Percentiles rank a stretch among this genome's conserved stretches.
phyloP scores from a whole-genome alignment of 345 rosid species.

The Melaleuca alternifolia region DNA sequence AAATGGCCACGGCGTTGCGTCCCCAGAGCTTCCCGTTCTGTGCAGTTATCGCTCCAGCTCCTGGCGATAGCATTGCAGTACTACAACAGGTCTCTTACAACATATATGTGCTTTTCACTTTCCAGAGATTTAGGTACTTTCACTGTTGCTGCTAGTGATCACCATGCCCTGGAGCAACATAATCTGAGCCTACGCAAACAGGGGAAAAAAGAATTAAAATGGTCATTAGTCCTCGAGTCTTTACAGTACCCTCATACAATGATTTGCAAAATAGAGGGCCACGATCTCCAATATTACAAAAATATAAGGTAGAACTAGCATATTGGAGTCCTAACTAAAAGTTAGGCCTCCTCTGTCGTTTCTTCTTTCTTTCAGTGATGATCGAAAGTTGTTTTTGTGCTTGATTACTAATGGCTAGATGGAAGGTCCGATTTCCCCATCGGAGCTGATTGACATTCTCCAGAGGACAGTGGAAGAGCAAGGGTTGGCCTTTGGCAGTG shows the following conservation, averaged over 20 bases:
- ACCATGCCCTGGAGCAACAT: neutral
- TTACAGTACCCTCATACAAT: neutral
- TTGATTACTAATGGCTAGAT: constrained; percentile 14
- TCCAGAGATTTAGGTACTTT: neutral
- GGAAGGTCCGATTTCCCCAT: constrained; percentile 48
- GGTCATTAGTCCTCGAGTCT: neutral
- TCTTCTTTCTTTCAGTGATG: neutral
- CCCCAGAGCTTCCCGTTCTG: constrained; percentile 48
- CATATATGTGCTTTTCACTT: neutral
- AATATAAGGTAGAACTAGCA: neutral
- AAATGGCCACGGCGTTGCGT: constrained; percentile 23
- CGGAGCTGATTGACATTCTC: constrained; percentile 41
- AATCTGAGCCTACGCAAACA: neutral
- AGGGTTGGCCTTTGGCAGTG: constrained; percentile 38
- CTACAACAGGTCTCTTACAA: constrained; percentile 39
- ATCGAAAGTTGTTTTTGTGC: neutral
- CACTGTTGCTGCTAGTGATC: neutral
- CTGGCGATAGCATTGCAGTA: constrained; percentile 29
- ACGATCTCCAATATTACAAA: neutral
- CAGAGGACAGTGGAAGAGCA: constrained; percentile 55
- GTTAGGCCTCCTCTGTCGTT: neutral
- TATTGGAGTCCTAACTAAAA: neutral
- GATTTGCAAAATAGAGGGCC: neutral
- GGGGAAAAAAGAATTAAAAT: neutral
- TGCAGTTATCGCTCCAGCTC: constrained; percentile 40